Percentiles rank a stretch among this genome's conserved stretches.
phyloP scores from a whole-genome alignment of 345 rosid genomes.

The Garcia nutans region DNA sequence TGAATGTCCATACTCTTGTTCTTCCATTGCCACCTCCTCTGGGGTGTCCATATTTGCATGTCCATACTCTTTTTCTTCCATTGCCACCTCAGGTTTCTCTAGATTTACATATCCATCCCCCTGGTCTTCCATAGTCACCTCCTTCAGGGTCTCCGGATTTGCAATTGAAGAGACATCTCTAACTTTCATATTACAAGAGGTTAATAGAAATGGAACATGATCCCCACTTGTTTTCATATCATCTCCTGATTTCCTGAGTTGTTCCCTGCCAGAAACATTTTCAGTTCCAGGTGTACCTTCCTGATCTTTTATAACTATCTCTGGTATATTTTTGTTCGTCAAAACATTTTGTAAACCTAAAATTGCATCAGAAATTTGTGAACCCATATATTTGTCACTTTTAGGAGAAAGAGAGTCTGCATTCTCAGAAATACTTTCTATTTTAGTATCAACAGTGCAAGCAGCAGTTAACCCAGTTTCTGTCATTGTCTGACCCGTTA shows the following conservation, averaged over 20 bases:
- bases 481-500: slow-evolving; percentile 22
- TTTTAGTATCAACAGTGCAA: slow-evolving; percentile 4
- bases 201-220: slow-evolving; percentile 16
- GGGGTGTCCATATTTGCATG: slow-evolving; percentile 25
- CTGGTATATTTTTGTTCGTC: slow-evolving; percentile 10
- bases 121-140: slow-evolving; percentile 31
- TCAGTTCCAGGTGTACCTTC: slow-evolving; percentile 23
- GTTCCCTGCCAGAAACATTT: slow-evolving; percentile 30
- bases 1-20: neutral
- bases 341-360: slow-evolving; percentile 20
- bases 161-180: slow-evolving; percentile 24
- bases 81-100: slow-evolving; percentile 23
- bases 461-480: slow-evolving; percentile 17
- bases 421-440: slow-evolving; percentile 10
- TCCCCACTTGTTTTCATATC: slow-evolving; percentile 12
- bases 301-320: slow-evolving; percentile 20
- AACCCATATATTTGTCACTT: slow-evolving; percentile 20
- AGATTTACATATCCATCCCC: slow-evolving; percentile 32
- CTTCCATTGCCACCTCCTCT: slow-evolving; percentile 34
- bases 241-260: slow-evolving; percentile 28
- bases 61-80: slow-evolving; percentile 21
- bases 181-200: slow-evolving; percentile 2
- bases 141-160: slow-evolving; percentile 29
- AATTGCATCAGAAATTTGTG: slow-evolving; percentile 22
- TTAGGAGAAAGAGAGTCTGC: slow-evolving; percentile 12